phyloP scores from a whole-genome alignment of 495 filamentous ascomycete species.

The Chaetomidium leptoderma region DNA sequence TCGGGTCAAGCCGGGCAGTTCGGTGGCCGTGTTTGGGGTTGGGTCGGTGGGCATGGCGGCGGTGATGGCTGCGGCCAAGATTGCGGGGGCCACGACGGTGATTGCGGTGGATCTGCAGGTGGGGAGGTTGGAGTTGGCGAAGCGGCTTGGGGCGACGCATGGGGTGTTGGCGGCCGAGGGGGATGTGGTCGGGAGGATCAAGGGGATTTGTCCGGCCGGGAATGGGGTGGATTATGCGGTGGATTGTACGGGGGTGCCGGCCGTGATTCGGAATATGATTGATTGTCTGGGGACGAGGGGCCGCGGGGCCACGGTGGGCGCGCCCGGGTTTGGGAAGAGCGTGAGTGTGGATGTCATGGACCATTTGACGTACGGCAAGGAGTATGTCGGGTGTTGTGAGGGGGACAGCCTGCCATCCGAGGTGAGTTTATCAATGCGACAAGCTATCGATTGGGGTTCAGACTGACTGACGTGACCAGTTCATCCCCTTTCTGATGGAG shows the following conservation, averaged over 20 bases:
- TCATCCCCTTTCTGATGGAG: conserved; percentile 37
- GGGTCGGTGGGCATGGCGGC: conserved; percentile 69
- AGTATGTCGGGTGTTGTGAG: conserved; percentile 32
- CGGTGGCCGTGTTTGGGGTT: conserved; percentile 67
- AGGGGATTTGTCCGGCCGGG: conserved; percentile 24
- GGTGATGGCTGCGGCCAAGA: conserved; percentile 39
- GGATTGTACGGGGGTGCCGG: conserved; percentile 40
- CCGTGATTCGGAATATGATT: conserved; percentile 33
- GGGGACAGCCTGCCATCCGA: conserved; percentile 26
- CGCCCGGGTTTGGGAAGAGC: conserved; percentile 29
- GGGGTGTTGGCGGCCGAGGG: conserved; percentile 25
- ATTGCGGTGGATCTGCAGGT: conserved; percentile 63
- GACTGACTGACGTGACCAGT: conserved; percentile 34
- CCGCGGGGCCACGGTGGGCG: conserved; percentile 42
- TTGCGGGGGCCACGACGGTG: conserved; percentile 35
- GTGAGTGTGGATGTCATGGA: conserved; percentile 28
- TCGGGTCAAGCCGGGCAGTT: conserved; percentile 49
- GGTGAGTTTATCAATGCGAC: conserved; percentile 16
- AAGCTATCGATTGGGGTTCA: conserved; percentile 7
- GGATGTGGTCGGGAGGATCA: conserved; percentile 30
- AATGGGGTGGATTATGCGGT: conserved; percentile 38
- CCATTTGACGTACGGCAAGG: conserved; percentile 30
- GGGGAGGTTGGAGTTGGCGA: conserved; percentile 56
- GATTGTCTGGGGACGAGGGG: conserved; percentile 37
- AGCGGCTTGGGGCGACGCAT: conserved; percentile 52